Conservation (phyloP, 257 asterid genomes). For the Salvia hispanica region DNA sequence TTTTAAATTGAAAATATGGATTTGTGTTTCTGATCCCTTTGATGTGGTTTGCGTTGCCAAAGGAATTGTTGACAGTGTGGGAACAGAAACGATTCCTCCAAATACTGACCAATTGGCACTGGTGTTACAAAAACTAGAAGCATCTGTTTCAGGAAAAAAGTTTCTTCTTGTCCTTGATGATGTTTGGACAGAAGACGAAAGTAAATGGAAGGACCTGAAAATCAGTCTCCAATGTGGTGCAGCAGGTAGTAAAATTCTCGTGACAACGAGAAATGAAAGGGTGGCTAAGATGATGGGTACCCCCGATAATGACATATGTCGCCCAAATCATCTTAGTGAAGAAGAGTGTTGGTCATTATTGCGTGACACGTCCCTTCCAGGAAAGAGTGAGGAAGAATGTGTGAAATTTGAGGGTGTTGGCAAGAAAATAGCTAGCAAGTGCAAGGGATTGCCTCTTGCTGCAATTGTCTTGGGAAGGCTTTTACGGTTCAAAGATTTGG, state of each 20-base stretch:
- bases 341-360: neutral
- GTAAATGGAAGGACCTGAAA: slow-evolving; percentile 18
- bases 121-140: too few relatives aligned
- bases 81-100: too few relatives aligned
- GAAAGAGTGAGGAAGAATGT: neutral
- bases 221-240: too few relatives aligned
- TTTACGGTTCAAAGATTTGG: too few relatives aligned
- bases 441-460: too few relatives aligned
- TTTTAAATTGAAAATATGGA: slow-evolving; percentile 16
- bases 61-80: neutral
- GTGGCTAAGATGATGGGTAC: neutral
- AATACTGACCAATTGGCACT: too few relatives aligned
- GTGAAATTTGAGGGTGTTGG: neutral
- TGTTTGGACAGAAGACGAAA: slow-evolving; percentile 23
- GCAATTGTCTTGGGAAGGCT: too few relatives aligned
- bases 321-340: neutral
- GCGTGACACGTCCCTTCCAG: neutral
- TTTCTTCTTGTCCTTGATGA: slow-evolving; percentile 33
- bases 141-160: slow-evolving; percentile 3
- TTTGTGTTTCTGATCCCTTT: slow-evolving; percentile 31
- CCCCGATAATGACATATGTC: neutral
- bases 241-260: too few relatives aligned
- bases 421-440: too few relatives aligned
- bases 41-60: neutral
- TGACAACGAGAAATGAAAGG: slow-evolving; percentile 4